Percentiles rank a stretch among this genome's conserved stretches.
These are phyloP conservation scores for Lecanicillium sp. DNA, from an alignment of 2,329 filamentous ascomycete species.

Conservation along the genomic window DNA sequence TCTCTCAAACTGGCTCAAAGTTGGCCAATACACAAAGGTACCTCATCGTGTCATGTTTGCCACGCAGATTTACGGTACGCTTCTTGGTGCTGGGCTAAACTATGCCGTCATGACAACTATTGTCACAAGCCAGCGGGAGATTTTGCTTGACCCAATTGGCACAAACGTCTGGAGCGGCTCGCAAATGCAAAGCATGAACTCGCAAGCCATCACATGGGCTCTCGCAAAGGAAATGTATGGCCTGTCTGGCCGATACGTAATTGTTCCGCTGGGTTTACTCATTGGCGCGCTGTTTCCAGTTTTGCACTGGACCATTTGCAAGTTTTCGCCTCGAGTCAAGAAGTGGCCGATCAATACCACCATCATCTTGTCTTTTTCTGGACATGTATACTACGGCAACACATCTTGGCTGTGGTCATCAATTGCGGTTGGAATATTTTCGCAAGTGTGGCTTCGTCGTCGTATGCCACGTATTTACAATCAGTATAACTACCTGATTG, in stretches of 20 bases:
- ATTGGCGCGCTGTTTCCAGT: slow-evolving; percentile 35
- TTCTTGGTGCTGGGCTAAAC: slow-evolving; percentile 35
- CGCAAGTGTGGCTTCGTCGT: slow-evolving; percentile 17
- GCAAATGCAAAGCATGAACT: slow-evolving; percentile 38
- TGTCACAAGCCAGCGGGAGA: slow-evolving; percentile 30
- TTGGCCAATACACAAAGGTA: slow-evolving; percentile 29
- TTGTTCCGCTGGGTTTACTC: slow-evolving; percentile 30
- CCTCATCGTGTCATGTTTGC: slow-evolving; percentile 30
- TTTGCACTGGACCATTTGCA: slow-evolving; percentile 21
- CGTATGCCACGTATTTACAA: slow-evolving; percentile 16
- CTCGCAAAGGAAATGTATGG: slow-evolving; percentile 36
- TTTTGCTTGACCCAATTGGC: slow-evolving; percentile 31
- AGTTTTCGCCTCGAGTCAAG: slow-evolving; percentile 15
- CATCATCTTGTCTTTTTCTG: slow-evolving; percentile 32
- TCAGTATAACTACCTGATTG: slow-evolving; percentile 20
- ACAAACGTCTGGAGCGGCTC: slow-evolving; percentile 40
- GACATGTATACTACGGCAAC: slow-evolving; percentile 30
- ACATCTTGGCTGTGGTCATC: slow-evolving; percentile 25
- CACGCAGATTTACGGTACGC: slow-evolving; percentile 32
- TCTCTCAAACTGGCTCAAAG: slow-evolving; percentile 22
- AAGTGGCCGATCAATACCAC: slow-evolving; percentile 27
- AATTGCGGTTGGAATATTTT: slow-evolving; percentile 24
- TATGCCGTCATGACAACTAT: slow-evolving; percentile 39
- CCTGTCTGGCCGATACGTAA: slow-evolving; percentile 25
- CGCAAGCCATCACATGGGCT: slow-evolving; percentile 20